Conservation (phyloP, 768 basidiomycete genomes). For the Dentipellis sp. region DNA sequence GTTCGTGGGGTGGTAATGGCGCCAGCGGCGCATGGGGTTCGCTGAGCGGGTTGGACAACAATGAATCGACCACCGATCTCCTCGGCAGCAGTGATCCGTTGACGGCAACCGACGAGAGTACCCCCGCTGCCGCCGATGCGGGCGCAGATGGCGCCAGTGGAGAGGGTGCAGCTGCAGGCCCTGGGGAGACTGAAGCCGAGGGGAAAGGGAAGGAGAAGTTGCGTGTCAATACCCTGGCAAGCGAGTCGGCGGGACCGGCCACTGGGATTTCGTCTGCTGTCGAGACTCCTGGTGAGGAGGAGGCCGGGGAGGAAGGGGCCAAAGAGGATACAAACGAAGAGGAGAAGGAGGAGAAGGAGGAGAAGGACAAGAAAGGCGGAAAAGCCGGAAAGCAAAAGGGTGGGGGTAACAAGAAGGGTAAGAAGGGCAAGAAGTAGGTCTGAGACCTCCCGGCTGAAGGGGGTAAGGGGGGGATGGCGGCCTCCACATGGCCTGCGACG, state of each 20-base stretch:
- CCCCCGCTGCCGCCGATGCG: background rate
- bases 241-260: background rate
- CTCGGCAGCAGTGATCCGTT: background rate
- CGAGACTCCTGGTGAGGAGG: background rate
- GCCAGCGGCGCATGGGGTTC: too few relatives aligned
- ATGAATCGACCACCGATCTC: background rate
- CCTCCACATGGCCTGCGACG: background rate
- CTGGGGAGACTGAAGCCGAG: background rate
- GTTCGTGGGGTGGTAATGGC: too few relatives aligned
- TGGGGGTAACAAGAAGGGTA: slow-evolving; percentile 10
- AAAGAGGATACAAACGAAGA: background rate
- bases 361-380: background rate
- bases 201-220: background rate
- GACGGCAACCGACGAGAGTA: background rate
- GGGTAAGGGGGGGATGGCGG: background rate
- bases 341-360: background rate
- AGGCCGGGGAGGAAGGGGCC: slow-evolving; percentile 1
- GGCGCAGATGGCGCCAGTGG: background rate
- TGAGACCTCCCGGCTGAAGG: background rate
- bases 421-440: slow-evolving; percentile 1
- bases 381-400: background rate
- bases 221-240: background rate
- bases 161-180: background rate
- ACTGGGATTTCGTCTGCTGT: background rate
- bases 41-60: background rate